These are phyloP conservation scores for Myriosclerotinia curreyana DNA, from an alignment of 2,329 filamentous ascomycete genomes.

Conservation along the genomic window DNA sequence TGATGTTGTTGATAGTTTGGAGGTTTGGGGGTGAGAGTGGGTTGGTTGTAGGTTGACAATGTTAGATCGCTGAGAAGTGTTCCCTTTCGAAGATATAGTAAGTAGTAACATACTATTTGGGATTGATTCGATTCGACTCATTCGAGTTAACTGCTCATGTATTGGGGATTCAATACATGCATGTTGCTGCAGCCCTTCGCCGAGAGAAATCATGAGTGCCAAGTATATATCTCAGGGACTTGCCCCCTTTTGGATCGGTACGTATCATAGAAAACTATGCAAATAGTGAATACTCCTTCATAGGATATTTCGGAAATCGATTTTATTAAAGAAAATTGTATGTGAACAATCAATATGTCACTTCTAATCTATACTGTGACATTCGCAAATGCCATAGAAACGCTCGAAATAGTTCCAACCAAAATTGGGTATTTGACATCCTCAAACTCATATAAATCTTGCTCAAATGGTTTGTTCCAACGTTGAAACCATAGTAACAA, in stretches of 20 bases:
- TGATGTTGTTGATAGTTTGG: neutral
- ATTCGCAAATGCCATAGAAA: neutral
- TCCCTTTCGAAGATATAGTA: too few relatives aligned
- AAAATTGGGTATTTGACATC: neutral
- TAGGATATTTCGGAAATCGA: neutral
- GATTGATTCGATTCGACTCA: too few relatives aligned
- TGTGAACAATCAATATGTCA: neutral
- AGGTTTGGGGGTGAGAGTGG: neutral
- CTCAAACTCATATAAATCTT: neutral
- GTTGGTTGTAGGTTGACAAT: too few relatives aligned
- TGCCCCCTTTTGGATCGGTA: neutral
- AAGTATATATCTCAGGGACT: neutral
- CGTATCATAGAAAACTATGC: neutral
- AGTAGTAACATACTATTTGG: too few relatives aligned
- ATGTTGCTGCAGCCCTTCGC: too few relatives aligned
- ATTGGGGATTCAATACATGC: too few relatives aligned
- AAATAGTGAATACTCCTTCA: too few relatives aligned
- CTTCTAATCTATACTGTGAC: too few relatives aligned
- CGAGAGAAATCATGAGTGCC: too few relatives aligned
- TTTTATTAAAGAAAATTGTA: neutral
- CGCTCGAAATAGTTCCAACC: neutral
- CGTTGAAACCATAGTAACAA: conserved; percentile 48
- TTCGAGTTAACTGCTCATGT: too few relatives aligned
- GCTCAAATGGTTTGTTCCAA: neutral
- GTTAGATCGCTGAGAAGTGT: too few relatives aligned